Evolutionary conservation across 2,329 filamentous ascomycete species (phyloP), one percentile per base, ranked within the genome.

Genomic region (Zymoseptoria tritici): DNA sequence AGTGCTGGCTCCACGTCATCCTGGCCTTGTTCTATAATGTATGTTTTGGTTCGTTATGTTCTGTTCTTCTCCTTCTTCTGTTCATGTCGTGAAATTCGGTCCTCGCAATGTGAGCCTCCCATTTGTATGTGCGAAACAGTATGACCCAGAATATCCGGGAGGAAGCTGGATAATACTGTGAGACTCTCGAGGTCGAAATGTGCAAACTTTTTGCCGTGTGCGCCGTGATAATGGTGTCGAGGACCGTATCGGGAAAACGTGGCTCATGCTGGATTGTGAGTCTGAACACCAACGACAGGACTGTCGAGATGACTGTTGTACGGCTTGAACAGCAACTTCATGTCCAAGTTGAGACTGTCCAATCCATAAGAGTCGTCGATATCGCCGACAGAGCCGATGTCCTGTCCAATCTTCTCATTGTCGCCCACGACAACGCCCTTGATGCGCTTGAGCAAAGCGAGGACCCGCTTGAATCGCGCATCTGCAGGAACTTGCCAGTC

Each of bases 311-410:
- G 67, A 52, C 69, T 68, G 59, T 74, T 71, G 70, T 79, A 78
- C 16, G 86, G 86, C 68, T 81, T 84, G 72, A 90, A 90, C 55
- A 91, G 78, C 67, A 85, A 79, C 69, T 84, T 84, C 86, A 90
- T 88, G 73, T 90, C 83, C 62, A 90, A 78, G 7, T 84, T 88
- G 66, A 88, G 78, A 70, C 87, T 81, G 64, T 78, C 78, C 49
- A 83, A 76, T 6, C 84, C 86, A 70, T 86, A 90, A 60, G 83
- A 80, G 63, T 85, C 83, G 69, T 88, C 84, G 63, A 90, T 87
- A 58, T 86, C 83, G 64, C 82, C 84, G 26, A 90, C 81, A 31
- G 85, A 87, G 64, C 87, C 87, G 59, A 87, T 76, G 65, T 88
- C 85, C 67, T 88, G 84, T 22, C 86, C 87, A 65, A 85, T 80